phyloP scores from a whole-genome alignment of 2,329 filamentous ascomycete species.

The Chalaropsis thielavioides region DNA sequence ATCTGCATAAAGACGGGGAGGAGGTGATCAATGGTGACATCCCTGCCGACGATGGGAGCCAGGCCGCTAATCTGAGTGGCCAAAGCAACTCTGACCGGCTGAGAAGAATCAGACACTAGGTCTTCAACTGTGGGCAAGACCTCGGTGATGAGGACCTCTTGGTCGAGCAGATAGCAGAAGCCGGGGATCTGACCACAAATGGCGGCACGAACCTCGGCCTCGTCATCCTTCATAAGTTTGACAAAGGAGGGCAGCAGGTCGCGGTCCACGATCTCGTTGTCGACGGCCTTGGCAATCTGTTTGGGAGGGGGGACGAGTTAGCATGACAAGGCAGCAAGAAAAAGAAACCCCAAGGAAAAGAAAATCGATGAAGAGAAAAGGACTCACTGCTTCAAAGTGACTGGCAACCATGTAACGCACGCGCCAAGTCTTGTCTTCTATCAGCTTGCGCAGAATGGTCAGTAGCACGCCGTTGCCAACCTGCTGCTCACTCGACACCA shows the following conservation, averaged over 20 bases:
- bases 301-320: background rate
- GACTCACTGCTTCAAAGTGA: constrained; percentile 78
- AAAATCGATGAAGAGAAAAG: no score
- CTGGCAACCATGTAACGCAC: constrained; percentile 99
- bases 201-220: constrained; percentile 92
- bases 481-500: constrained; percentile 95
- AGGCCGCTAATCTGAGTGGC: constrained; percentile 95
- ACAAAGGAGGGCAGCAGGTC: constrained; percentile 95
- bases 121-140: constrained; percentile 96
- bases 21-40: constrained; percentile 68
- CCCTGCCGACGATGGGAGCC: constrained; percentile 91
- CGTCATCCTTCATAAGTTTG: constrained; percentile 92
- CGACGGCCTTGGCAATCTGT: constrained; percentile 93
- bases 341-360: background rate
- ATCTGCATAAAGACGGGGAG: constrained; percentile 98
- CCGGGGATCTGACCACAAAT: constrained; percentile 96
- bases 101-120: constrained; percentile 85
- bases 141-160: constrained; percentile 76
- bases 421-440: constrained; percentile 99
- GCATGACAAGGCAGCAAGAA: background rate
- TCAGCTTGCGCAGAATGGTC: constrained; percentile 77
- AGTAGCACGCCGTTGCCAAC: constrained; percentile 87
- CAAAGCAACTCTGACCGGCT: constrained; percentile 89
- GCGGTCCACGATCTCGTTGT: constrained; percentile 86
- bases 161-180: constrained; percentile 83